These are phyloP conservation scores for Withania somnifera DNA, from an alignment of 305 asterid genomes.

Conservation along the genomic window DNA sequence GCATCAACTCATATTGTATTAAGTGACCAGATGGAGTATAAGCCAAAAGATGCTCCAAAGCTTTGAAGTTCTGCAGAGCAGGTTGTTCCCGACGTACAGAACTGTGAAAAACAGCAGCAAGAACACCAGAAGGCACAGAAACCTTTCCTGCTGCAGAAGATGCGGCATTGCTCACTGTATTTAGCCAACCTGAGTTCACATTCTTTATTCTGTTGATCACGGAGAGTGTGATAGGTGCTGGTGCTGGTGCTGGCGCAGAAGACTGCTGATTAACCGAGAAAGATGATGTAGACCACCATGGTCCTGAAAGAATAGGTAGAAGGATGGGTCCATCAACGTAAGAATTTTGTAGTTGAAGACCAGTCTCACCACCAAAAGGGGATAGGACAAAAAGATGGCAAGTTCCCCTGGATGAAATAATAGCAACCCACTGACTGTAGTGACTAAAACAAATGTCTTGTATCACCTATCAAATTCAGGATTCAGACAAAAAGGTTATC, in stretches of 20 bases:
- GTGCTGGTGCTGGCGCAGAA: conserved; percentile 55
- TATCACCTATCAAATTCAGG: conserved; percentile 50
- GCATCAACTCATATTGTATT: conserved; percentile 73
- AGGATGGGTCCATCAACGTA: conserved; percentile 41
- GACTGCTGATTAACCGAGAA: conserved; percentile 48
- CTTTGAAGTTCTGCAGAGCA: conserved; percentile 25
- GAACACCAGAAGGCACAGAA: conserved; percentile 76
- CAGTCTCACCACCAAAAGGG: conserved; percentile 77
- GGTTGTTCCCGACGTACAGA: conserved; percentile 34
- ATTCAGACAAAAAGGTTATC: not conserved
- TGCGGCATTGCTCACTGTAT: conserved; percentile 88
- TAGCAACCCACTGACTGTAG: conserved; percentile 81
- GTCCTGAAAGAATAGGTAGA: conserved; percentile 44
- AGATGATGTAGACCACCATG: conserved; percentile 86
- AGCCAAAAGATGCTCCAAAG: conserved; percentile 75
- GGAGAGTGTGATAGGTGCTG: conserved; percentile 67
- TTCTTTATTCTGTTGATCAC: conserved; percentile 75
- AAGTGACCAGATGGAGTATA: conserved; percentile 87
- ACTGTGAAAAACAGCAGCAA: conserved; percentile 80
- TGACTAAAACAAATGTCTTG: conserved; percentile 94
- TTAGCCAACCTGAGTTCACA: conserved; percentile 64
- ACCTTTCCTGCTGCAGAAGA: conserved; percentile 73
- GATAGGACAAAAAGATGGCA: conserved; percentile 88
- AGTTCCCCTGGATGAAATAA: conserved; percentile 85
- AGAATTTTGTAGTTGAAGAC: conserved; percentile 41